phyloP scores from a whole-genome alignment of 495 filamentous ascomycete genomes.

The Aspergillus olivimuriae region DNA sequence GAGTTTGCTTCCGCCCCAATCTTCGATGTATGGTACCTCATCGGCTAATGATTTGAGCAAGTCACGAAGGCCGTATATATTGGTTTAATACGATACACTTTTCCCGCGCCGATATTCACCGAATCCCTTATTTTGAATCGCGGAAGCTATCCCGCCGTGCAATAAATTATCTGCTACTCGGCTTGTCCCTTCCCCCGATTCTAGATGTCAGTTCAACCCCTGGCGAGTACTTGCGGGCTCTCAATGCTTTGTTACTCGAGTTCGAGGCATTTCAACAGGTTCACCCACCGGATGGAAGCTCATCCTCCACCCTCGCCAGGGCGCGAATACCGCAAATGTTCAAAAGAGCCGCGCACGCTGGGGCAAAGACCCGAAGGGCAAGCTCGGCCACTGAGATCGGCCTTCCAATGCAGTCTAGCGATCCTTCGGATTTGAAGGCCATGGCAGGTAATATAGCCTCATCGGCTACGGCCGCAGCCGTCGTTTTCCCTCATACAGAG shows the following conservation, averaged over 20 bases:
- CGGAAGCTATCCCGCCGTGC: conserved; percentile 78
- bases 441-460: conserved; percentile 35
- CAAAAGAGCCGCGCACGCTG: conserved; percentile 58
- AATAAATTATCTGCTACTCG: conserved; percentile 88
- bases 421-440: conserved; percentile 44
- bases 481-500: conserved; percentile 43
- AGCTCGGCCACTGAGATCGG: conserved; percentile 64
- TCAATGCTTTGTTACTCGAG: conserved; percentile 81
- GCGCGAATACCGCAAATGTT: conserved; percentile 86
- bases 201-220: conserved; percentile 77
- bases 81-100: conserved; percentile 98
- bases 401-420: conserved; percentile 50
- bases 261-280: conserved; percentile 89
- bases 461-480: conserved; percentile 29
- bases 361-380: conserved; percentile 62
- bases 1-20: too few relatives aligned
- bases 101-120: conserved; percentile 69
- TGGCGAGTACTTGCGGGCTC: conserved; percentile 76
- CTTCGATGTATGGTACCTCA: neutral
- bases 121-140: conserved; percentile 77
- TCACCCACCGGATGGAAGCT: conserved; percentile 67
- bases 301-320: conserved; percentile 64
- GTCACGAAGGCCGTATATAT: conserved; percentile 88
- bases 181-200: conserved; percentile 81
- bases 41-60: conserved; percentile 25